A percentile compares a stretch with the other conserved stretches of the same genome.
Evolutionary conservation across 2,329 filamentous ascomycete genomes (phyloP).

Genomic region (Neocatenulostroma microsporum): DNA sequence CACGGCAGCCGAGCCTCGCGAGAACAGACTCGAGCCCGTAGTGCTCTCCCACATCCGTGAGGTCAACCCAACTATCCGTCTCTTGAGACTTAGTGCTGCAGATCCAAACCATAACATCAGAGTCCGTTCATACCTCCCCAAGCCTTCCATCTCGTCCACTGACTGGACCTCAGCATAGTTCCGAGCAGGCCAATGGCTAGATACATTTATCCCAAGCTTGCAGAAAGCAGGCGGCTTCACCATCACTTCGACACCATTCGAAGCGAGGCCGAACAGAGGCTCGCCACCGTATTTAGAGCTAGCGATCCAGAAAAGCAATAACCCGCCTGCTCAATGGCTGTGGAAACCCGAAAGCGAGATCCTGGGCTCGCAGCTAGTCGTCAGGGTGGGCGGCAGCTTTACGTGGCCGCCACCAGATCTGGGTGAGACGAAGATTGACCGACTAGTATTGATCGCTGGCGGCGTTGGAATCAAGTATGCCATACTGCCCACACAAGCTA

Average conservation of each 20-base stretch:
- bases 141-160: no score
- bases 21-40: conserved; percentile 56
- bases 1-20: conserved; percentile 66
- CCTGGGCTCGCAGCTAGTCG: conserved; percentile 49
- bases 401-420: conserved; percentile 59
- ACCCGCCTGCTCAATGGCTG: conserved; percentile 68
- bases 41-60: conserved; percentile 53
- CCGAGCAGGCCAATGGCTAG: conserved; percentile 79
- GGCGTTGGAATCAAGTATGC: conserved; percentile 72
- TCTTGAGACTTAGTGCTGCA: conserved; percentile 58
- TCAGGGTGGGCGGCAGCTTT: conserved; percentile 75
- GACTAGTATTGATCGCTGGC: conserved; percentile 67
- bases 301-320: conserved; percentile 64
- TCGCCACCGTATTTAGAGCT: conserved; percentile 58
- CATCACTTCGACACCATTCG: conserved; percentile 65
- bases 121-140: conserved; percentile 10
- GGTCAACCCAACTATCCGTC: conserved; percentile 59
- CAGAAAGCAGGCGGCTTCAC: conserved; percentile 76
- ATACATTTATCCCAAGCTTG: conserved; percentile 65
- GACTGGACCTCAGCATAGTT: conserved; percentile 48
- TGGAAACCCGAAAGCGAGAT: conserved; percentile 55
- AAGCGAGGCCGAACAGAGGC: conserved; percentile 19
- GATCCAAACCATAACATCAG: conserved; percentile 31
- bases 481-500: conserved; percentile 3
- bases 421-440: conserved; percentile 41